These are phyloP conservation scores for Ustilago shanxiensis DNA, from an alignment of 1,284 basidiomycete species.

Conservation along the genomic window DNA sequence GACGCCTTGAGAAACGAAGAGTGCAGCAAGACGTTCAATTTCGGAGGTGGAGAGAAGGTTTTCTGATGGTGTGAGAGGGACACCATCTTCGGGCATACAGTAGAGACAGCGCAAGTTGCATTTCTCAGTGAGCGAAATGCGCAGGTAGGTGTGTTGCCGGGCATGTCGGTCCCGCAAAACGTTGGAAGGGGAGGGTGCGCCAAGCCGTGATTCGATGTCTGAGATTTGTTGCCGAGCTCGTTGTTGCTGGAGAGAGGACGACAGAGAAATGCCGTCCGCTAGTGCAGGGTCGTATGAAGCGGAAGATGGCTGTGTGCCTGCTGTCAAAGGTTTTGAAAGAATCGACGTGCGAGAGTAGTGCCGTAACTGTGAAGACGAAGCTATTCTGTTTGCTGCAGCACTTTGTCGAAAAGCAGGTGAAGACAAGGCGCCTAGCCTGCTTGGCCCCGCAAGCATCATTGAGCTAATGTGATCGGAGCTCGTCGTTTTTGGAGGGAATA, in stretches of 20 bases:
- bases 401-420: not conserved
- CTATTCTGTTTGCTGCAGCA: not conserved
- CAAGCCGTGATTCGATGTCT: conserved; percentile 30
- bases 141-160: conserved; percentile 80
- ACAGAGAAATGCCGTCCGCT: not conserved
- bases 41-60: conserved; percentile 83
- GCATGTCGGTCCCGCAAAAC: conserved; percentile 53
- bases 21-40: conserved; percentile 77
- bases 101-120: conserved; percentile 91
- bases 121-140: conserved; percentile 85
- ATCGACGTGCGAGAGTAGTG: conserved; percentile 12
- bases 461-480: too few species aligned
- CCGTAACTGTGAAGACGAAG: conserved; percentile 4
- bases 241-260: conserved; percentile 11
- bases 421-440: conserved; percentile 17
- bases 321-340: conserved; percentile 12
- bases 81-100: conserved; percentile 87
- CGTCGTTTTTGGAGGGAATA: too few species aligned
- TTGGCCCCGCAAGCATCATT: conserved; percentile 33
- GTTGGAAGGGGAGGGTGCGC: conserved; percentile 23
- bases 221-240: conserved; percentile 38
- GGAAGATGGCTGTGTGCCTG: not conserved
- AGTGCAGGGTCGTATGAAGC: not conserved
- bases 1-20: conserved; percentile 83
- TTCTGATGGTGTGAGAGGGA: conserved; percentile 79